Conservation (phyloP, 805 yeast species). For the Cyberlindnera mississippiensis region DNA sequence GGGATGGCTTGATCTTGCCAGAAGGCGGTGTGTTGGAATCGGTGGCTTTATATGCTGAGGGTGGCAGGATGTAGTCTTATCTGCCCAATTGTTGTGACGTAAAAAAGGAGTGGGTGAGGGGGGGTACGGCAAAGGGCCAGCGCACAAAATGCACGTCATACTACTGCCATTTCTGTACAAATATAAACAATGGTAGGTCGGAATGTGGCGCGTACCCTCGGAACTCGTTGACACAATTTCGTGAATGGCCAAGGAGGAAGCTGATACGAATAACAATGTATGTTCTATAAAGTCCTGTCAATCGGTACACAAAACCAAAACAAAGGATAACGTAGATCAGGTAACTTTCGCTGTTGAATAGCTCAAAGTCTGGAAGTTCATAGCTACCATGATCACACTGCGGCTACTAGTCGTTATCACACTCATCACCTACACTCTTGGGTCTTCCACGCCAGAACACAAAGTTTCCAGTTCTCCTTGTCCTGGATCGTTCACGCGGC, state of each 20-base stretch:
- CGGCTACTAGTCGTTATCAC: neutral
- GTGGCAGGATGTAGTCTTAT: too few species aligned
- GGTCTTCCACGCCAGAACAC: neutral
- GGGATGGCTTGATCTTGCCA: too few species aligned
- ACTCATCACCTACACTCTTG: neutral
- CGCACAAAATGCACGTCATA: conserved; percentile 1
- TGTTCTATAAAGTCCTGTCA: too few species aligned
- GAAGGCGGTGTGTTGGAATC: too few species aligned
- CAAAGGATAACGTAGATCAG: too few species aligned
- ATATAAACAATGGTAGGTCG: conserved; percentile 16
- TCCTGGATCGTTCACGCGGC: conserved; percentile 19
- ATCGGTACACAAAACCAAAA: too few species aligned
- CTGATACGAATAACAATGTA: too few species aligned
- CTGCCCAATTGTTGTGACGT: too few species aligned
- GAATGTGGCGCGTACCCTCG: conserved; percentile 1
- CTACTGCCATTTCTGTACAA: conserved; percentile 13
- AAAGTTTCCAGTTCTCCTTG: neutral
- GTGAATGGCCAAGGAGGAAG: neutral
- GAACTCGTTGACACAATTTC: neutral
- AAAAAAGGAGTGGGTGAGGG: neutral
- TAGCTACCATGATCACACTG: too few species aligned
- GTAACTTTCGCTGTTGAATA: too few species aligned
- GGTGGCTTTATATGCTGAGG: too few species aligned
- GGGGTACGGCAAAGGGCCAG: neutral
- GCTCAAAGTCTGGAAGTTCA: too few species aligned